Conservation (phyloP, 163 green algal species). For the Botryococcus braunii region DNA sequence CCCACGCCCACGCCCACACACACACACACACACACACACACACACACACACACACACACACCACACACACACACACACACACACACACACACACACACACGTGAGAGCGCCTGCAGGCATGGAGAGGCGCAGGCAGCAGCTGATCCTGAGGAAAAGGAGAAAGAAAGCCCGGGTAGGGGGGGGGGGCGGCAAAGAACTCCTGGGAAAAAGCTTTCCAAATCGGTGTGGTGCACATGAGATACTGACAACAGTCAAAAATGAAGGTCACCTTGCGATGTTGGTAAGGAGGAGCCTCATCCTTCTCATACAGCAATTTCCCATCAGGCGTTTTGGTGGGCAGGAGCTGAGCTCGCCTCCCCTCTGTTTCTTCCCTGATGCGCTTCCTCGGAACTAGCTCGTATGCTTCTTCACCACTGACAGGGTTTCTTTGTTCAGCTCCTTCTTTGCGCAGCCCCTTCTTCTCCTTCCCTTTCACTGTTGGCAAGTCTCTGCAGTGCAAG, state of each 20-base stretch:
- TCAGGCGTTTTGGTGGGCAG: slow-evolving; percentile 57
- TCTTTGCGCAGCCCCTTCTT: slow-evolving; percentile 3
- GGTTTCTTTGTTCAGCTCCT: slow-evolving; percentile 3
- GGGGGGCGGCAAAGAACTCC: neutral
- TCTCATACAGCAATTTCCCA: slow-evolving; percentile 41
- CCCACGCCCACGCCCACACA: no score
- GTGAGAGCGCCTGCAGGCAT: neutral
- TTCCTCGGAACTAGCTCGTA: slow-evolving; percentile 41
- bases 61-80: neutral
- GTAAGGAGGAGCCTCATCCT: slow-evolving; percentile 1
- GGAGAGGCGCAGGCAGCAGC: neutral
- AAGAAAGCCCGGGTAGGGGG: neutral
- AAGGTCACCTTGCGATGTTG: neutral
- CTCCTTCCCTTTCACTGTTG: neutral
- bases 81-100: neutral
- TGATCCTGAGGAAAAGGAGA: neutral
- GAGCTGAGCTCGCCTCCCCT: neutral
- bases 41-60: no score
- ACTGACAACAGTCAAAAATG: slow-evolving; percentile 10
- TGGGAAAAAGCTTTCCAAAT: slow-evolving; percentile 13
- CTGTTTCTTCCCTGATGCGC: neutral
- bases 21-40: no score
- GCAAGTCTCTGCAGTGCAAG: neutral
- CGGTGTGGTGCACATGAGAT: slow-evolving; percentile 23
- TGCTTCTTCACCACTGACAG: slow-evolving; percentile 28